Percentiles rank a stretch among this genome's conserved stretches.
phyloP scores from a whole-genome alignment of 73 alveolate genomes.

The Tetrahymena elliotti region DNA sequence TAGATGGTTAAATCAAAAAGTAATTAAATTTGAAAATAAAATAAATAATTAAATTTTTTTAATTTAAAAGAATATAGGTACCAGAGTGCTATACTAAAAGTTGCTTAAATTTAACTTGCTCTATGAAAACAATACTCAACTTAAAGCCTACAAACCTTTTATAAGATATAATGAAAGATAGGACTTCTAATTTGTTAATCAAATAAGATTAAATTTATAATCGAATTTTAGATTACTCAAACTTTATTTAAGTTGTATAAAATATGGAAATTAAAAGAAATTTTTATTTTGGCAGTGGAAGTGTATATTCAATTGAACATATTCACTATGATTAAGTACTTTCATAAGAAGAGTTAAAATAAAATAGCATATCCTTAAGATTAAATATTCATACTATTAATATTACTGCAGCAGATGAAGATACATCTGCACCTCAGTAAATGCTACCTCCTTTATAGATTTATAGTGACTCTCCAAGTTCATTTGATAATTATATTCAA shows the following conservation, averaged over 20 bases:
- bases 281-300: neutral
- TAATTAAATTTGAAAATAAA: too few species aligned
- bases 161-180: neutral
- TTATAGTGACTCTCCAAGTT: neutral
- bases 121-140: neutral
- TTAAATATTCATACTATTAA: neutral
- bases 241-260: too few species aligned
- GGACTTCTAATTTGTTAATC: neutral
- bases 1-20: neutral
- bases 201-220: neutral
- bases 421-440: neutral
- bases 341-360: neutral
- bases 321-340: neutral
- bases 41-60: too few species aligned
- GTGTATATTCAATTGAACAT: neutral
- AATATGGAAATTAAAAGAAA: neutral
- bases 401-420: neutral
- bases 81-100: neutral
- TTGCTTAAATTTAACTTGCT: neutral
- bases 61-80: neutral
- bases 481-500: neutral
- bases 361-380: neutral
- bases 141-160: neutral
- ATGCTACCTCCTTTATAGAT: neutral
- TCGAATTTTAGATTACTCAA: neutral